Conservation (phyloP, 805 yeast genomes). For the Wickerhamomyces bisporus region DNA sequence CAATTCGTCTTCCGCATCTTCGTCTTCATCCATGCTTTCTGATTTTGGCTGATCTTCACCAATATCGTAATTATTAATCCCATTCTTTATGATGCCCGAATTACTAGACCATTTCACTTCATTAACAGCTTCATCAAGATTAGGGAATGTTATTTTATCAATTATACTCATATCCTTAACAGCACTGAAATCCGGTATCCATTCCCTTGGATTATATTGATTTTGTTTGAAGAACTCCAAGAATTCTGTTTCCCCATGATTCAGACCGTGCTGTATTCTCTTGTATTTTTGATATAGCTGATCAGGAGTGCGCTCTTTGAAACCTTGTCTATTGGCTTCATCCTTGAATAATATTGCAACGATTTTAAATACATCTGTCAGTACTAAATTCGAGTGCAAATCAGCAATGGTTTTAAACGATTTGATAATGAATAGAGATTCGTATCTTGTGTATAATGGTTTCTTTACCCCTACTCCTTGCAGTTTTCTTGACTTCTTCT, state of each 20-base stretch:
- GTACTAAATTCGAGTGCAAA: constrained; percentile 16
- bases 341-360: constrained; percentile 19
- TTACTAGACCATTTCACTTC: constrained; percentile 9
- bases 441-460: constrained; percentile 23
- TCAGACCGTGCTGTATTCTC: constrained; percentile 21
- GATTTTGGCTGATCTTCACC: neutral
- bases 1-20: constrained; percentile 16
- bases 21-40: neutral
- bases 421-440: constrained; percentile 20
- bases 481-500: constrained; percentile 18
- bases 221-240: constrained; percentile 14
- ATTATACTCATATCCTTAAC: constrained; percentile 6
- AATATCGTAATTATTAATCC: neutral
- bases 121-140: constrained; percentile 13
- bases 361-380: constrained; percentile 20
- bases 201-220: constrained; percentile 18
- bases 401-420: constrained; percentile 16
- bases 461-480: constrained; percentile 25
- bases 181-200: constrained; percentile 19
- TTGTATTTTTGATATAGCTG: constrained; percentile 25
- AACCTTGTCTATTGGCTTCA: constrained; percentile 18
- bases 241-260: constrained; percentile 21
- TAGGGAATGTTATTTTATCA: constrained; percentile 13
- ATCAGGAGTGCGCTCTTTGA: constrained; percentile 22
- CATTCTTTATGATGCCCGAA: neutral